Evolutionary conservation across 2,329 filamentous ascomycete species (phyloP).

Genomic region (Epichloe uncinata): DNA sequence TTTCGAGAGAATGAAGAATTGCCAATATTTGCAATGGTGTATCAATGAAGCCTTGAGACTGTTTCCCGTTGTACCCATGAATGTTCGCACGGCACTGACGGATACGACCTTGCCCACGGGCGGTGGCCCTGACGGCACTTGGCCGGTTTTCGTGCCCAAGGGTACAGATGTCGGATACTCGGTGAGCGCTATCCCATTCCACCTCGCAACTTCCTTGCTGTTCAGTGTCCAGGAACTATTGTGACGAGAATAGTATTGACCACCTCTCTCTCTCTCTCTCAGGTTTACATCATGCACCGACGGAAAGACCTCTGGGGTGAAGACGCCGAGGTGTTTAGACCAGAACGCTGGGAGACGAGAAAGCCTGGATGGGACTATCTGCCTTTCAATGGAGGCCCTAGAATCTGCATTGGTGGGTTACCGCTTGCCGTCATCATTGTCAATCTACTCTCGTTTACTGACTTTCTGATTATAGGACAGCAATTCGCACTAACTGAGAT

Average conservation of each 20-base stretch:
- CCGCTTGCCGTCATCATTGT: no score
- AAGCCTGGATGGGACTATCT: slow-evolving; percentile 29
- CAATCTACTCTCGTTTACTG: no score
- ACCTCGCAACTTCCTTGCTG: no score
- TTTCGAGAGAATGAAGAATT: slow-evolving; percentile 10
- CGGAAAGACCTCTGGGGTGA: slow-evolving; percentile 23
- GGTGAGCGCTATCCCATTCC: no score
- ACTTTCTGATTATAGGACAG: slow-evolving; percentile 1
- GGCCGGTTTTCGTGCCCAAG: slow-evolving; percentile 33
- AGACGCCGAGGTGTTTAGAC: slow-evolving; percentile 26
- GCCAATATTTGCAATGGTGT: slow-evolving; percentile 11
- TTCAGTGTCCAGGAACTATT: no score
- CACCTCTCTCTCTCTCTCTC: no score
- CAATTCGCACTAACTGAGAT: slow-evolving; percentile 13
- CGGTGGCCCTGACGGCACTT: slow-evolving; percentile 31
- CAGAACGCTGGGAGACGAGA: slow-evolving; percentile 25
- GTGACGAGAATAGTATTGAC: no score
- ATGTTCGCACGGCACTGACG: slow-evolving; percentile 29
- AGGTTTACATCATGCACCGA: slow-evolving; percentile 25
- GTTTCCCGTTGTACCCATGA: slow-evolving; percentile 33
- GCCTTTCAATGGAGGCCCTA: slow-evolving; percentile 33
- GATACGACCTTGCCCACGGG: slow-evolving; percentile 37
- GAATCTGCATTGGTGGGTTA: slow-evolving; percentile 22
- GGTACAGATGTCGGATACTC: slow-evolving; percentile 27
- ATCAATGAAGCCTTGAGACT: slow-evolving; percentile 28